Conservation (phyloP, 2,329 filamentous ascomycete species). For the Mycosphaerella sp. region DNA sequence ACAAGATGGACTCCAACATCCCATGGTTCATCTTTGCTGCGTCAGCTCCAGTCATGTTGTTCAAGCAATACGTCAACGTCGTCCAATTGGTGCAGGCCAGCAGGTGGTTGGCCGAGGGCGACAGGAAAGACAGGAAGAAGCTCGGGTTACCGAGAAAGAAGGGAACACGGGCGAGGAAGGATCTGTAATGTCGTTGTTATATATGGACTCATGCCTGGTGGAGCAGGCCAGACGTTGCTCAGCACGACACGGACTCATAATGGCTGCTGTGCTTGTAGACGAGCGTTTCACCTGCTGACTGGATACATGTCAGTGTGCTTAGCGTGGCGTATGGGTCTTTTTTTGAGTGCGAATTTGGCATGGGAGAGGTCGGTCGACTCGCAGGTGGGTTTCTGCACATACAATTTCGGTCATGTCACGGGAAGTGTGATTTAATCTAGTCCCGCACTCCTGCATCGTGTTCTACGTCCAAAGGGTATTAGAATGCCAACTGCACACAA, state of each 20-base stretch:
- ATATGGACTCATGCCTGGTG: background rate
- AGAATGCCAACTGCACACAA: no score
- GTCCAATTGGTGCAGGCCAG: conserved; percentile 91
- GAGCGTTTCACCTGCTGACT: background rate
- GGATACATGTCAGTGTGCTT: background rate
- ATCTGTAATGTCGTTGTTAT: conserved; percentile 1
- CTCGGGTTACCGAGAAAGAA: conserved; percentile 20
- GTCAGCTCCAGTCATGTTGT: conserved; percentile 78
- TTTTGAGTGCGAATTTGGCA: background rate
- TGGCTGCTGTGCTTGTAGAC: background rate
- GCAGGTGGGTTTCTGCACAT: background rate
- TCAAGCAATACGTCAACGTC: conserved; percentile 91
- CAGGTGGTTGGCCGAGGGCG: conserved; percentile 88
- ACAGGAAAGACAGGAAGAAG: conserved; percentile 40
- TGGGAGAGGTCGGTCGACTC: background rate
- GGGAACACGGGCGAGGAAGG: conserved; percentile 1
- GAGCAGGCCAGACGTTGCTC: background rate
- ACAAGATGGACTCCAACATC: conserved; percentile 61
- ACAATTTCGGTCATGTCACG: background rate
- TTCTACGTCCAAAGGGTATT: background rate
- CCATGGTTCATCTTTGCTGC: conserved; percentile 76
- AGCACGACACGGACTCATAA: no score
- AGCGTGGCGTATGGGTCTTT: conserved; percentile 4
- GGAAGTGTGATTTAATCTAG: no score
- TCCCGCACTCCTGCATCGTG: no score